Base-by-base conservation (phyloP, 345 rosid species). In the Rhizophora mangle region DNA sequence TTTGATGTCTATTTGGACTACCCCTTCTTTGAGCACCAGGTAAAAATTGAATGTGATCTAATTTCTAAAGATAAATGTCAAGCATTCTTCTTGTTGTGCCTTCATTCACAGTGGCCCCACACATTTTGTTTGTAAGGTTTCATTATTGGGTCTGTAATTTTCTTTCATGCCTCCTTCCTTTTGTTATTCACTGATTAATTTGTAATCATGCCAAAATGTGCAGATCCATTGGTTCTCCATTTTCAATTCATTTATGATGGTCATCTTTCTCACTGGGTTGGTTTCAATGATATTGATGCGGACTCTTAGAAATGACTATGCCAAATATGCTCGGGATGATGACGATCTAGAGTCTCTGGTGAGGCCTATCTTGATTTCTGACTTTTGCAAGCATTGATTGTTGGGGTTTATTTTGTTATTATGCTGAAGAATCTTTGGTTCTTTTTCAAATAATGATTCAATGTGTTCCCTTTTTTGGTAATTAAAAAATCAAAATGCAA, bases 181-280 rank as follows among this genome's bases (percentile, higher is more conserved):
- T 27, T 21, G 15, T 20, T 1, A 15, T 31, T 63, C 55, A 34
- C 72, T 57, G 46, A 16, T 74, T 62, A 31, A 20, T 3, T 36
- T 52, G 30, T 59, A 27, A 26, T 71, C 31, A 30, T 61, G 26
- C 54, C 30, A 58, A 26, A 52, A 32, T 65, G 3, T 83, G 80
- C 93, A 92, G 98, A 90, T 92, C 78, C 98, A 92, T 69, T 92
- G 98, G 98, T 90, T 92, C 82, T 92, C 98, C 67, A 90, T 92
- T 78, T 92, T 92, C 83, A 92, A 92, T 81, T 92, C 98, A 31
- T 92, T 90, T 84, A 92, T 92, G 98, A 90, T 92, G 98, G 98
- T 92, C 78, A 92, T 92, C 80, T 90, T 92, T 77, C 91, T 92
- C 77, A 90, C 98, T 72, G 98, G 98, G 74, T 79, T 92, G 89